Conservation (phyloP, 2,329 filamentous ascomycete species). For the Zymoseptoria passerinii region DNA sequence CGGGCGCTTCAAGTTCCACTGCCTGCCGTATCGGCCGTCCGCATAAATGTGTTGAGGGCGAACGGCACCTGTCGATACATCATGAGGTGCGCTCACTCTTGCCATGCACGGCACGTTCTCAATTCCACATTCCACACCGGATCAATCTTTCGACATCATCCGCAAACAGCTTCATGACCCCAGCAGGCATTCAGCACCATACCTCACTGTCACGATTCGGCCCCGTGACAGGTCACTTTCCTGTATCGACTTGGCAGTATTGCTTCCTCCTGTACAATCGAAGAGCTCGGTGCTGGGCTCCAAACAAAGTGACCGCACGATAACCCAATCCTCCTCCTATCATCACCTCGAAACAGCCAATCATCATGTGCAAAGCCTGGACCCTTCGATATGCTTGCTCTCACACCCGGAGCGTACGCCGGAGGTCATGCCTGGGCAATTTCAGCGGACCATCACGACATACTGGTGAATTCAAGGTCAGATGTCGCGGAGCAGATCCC, state of each 20-base stretch:
- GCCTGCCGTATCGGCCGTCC: background rate
- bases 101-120: background rate
- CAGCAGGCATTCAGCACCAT: background rate
- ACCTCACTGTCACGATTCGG: background rate
- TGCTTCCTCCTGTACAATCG: background rate
- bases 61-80: background rate
- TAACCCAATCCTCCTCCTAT: background rate
- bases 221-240: background rate
- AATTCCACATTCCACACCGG: background rate
- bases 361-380: constrained; percentile 33
- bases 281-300: background rate
- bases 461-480: constrained; percentile 12
- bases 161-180: background rate
- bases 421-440: constrained; percentile 30
- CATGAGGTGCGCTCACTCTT: background rate
- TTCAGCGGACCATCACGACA: constrained; percentile 15
- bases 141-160: background rate
- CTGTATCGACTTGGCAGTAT: background rate
- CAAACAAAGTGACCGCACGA: background rate
- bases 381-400: constrained; percentile 28
- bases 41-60: background rate
- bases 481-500: constrained; percentile 24
- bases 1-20: background rate
- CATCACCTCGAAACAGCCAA: background rate
- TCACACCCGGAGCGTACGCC: constrained; percentile 23